A percentile compares a stretch with the other conserved stretches of the same genome.
Conservation (phyloP, 176 grass and related monocot species). For the Olyra latifolia region DNA sequence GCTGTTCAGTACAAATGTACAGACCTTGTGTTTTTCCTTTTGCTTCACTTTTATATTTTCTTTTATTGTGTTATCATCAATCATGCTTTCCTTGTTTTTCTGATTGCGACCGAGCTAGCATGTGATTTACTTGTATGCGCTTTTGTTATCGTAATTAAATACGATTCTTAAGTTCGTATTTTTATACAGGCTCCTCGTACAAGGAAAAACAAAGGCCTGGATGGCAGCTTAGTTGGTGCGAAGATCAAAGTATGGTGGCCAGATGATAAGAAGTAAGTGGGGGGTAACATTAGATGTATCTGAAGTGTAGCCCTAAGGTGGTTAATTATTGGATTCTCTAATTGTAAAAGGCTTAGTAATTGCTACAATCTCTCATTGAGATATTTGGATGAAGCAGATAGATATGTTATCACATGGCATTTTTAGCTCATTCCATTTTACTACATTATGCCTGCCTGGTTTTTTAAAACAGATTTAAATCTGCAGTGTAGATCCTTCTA, state of each 20-base stretch:
- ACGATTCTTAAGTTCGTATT: slow-evolving; percentile 26
- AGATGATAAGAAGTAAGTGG: slow-evolving; percentile 78
- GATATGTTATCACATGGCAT: neutral
- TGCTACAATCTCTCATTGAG: neutral
- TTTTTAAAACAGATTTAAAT: neutral
- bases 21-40: neutral
- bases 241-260: slow-evolving; percentile 99
- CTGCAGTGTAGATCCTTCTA: neutral
- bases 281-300: slow-evolving; percentile 1
- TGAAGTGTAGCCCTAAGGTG: neutral
- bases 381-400: slow-evolving; percentile 1
- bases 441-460: slow-evolving; percentile 1
- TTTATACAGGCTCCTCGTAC: slow-evolving; percentile 47
- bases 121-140: neutral
- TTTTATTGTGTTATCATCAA: neutral
- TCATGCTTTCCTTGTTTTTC: neutral
- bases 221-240: slow-evolving; percentile 62
- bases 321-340: neutral
- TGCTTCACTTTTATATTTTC: neutral
- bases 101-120: neutral
- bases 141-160: slow-evolving; percentile 9
- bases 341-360: neutral
- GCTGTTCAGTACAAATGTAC: neutral
- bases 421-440: neutral
- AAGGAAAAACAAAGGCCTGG: slow-evolving; percentile 62